These are phyloP conservation scores for Suhomyces xylopsoci DNA, from an alignment of 805 yeast genomes.

Conservation along the genomic window DNA sequence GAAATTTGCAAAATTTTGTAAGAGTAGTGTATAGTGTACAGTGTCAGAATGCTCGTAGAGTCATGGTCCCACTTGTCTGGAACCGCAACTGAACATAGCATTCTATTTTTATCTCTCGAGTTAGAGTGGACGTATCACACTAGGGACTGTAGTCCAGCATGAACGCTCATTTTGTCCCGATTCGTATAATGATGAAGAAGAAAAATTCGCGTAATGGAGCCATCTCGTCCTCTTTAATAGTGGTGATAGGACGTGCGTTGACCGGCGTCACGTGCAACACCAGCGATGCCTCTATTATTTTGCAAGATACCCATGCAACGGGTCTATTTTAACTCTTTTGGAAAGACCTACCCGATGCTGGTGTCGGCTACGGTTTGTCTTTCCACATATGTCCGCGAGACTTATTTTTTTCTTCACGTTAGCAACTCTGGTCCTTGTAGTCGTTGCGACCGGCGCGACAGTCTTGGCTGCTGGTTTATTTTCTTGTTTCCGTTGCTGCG, in stretches of 20 bases:
- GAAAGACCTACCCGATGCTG: constrained; percentile 25
- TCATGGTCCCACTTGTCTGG: constrained; percentile 8
- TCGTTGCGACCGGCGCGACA: background rate
- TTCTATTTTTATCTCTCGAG: constrained; percentile 12
- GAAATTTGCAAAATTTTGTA: background rate
- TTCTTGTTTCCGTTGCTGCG: background rate
- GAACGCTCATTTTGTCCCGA: constrained; percentile 15
- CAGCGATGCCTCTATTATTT: background rate
- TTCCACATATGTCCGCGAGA: constrained; percentile 12
- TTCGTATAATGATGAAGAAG: constrained; percentile 1
- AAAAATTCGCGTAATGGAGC: background rate
- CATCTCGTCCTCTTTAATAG: background rate
- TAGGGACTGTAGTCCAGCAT: constrained; percentile 15
- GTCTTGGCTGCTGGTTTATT: background rate
- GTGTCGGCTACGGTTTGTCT: constrained; percentile 1
- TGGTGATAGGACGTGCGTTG: background rate
- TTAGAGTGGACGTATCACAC: constrained; percentile 16
- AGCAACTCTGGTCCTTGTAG: background rate
- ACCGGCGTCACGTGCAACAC: background rate
- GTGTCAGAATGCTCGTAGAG: constrained; percentile 10
- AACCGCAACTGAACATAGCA: constrained; percentile 13
- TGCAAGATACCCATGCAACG: constrained; percentile 16
- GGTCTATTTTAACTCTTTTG: constrained; percentile 19
- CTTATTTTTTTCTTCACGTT: constrained; percentile 4
- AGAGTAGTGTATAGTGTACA: background rate